Evolutionary conservation across 805 yeast species (phyloP), one percentile per base, ranked within the genome.

Genomic region (Starmerella apis): DNA sequence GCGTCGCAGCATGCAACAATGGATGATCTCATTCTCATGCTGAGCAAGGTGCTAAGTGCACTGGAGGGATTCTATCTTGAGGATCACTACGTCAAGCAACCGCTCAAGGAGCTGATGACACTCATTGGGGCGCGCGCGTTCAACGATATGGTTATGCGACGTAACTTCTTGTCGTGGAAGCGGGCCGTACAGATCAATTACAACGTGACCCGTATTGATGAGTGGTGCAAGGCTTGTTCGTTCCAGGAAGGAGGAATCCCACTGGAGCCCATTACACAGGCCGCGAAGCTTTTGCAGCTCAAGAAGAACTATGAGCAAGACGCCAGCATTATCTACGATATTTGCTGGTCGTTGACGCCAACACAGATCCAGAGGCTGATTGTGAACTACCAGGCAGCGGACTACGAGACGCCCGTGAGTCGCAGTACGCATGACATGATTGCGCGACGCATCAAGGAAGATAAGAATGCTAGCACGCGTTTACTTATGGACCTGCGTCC

Each of bases 151-250:
- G 79, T 94, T 45, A 84, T 88, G 94, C 81, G 96, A 71, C 79
- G 95, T 67, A 83, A 81, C 69, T 94, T 90, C 70, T 71, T 90
- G 63, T 83, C 95, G 10, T 92, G 98, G 98, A 92, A 90, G 71
- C 82, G 98, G 64, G 97, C 97, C 43, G 75, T 92, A 59, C 98
- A 92, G 69, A 79, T 92, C 68, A 92, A 87, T 66, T 92, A 92
- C 70, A 92, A 92, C 66, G 94, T 88, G 48, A 92, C 98, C 3
- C 78, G 97, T 62, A 75, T 92, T 61, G 96, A 87, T 67, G 99
- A 92, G 70, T 92, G 98, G 98, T 90, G 97, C 68, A 90, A 86
- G 70, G 79, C 86, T 7, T 96, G 90, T 65, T 88, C 83, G 47
- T 78, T 92, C 55, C 83, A 83, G 46, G 95, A 88, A 64, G 95